Base-by-base conservation (phyloP, 2,329 filamentous ascomycete species). In the Fusarium sororula region DNA sequence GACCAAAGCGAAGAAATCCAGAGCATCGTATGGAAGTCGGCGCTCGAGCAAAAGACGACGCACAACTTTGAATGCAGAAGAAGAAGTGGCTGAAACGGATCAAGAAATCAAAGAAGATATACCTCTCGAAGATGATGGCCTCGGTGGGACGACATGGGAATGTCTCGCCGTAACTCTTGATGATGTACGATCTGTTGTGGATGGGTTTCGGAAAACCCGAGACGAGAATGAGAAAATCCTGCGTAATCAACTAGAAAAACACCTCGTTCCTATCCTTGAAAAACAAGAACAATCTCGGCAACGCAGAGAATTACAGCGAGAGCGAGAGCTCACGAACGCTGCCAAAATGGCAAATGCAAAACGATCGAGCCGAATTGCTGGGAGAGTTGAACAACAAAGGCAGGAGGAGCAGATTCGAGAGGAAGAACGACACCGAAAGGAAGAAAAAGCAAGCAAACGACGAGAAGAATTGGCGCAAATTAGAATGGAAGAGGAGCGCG, bases 321-420 rank as follows among this genome's bases (percentile, higher is more conserved):
- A 97, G 80, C 94, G 92, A 71, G 96, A 98, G 78, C 83, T 97
- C 28, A 86, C 94, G 59, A 94, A 91, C 75, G 83, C 97, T 74
- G 92, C 96, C 76, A 96, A 96, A 80, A 89, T 98, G 84, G 94
- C 94, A n/a, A 94, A 92, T 64, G 96, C 96, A 8, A 99, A 99
- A 84, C 88, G 96, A 72, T 99, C 96, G 2, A 97, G 94, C 78
- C 91, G 96, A 72, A 90, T 99, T 75, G 95, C 96, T 24, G 89
- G 89, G 73, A 97, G 94, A 80, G 85, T 91, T 39, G 95, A 98
- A 80, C 92, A 90, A 73, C 93, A 95, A 78, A 92, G 90, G 75
- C 87, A 92, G 69, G 91, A 96, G 53, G 91, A 94, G 68, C 89
- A 93, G 75, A 88, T 87, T 24, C 90, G 87, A 15, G 92, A 95